phyloP scores from a whole-genome alignment of 345 rosid genomes.

The Brassica incana region DNA sequence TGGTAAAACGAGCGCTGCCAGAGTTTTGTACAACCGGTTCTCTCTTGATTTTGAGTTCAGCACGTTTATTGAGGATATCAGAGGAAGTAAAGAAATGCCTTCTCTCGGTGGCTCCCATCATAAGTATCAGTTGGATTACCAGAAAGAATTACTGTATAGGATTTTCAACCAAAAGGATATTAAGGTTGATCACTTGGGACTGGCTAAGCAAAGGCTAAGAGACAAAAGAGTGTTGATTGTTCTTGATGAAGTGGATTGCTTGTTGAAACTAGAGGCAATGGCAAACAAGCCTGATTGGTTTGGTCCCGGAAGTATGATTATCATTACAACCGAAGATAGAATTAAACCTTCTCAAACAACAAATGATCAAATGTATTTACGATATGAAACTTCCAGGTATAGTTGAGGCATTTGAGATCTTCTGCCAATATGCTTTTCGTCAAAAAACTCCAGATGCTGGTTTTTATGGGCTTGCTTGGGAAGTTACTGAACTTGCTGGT shows the following conservation, averaged over 20 bases:
- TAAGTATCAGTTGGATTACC: neutral
- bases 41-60: neutral
- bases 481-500: neutral
- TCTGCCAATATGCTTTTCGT: neutral
- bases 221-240: neutral
- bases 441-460: neutral
- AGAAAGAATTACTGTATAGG: neutral
- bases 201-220: neutral
- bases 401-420: neutral
- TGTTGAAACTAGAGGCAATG: neutral
- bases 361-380: neutral
- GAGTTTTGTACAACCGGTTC: neutral
- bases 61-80: constrained; percentile 2
- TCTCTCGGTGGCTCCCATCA: neutral
- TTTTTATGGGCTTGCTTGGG: neutral
- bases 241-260: neutral
- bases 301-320: neutral
- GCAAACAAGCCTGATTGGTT: neutral
- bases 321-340: neutral
- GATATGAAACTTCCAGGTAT: neutral
- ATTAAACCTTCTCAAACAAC: neutral
- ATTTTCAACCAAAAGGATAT: neutral
- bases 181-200: neutral
- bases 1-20: constrained; percentile 11
- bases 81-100: neutral